Evolutionary conservation across 139 green algal species (phyloP), one percentile per base, ranked within the genome.

Genomic region (Astrephomene gubernaculifera): DNA sequence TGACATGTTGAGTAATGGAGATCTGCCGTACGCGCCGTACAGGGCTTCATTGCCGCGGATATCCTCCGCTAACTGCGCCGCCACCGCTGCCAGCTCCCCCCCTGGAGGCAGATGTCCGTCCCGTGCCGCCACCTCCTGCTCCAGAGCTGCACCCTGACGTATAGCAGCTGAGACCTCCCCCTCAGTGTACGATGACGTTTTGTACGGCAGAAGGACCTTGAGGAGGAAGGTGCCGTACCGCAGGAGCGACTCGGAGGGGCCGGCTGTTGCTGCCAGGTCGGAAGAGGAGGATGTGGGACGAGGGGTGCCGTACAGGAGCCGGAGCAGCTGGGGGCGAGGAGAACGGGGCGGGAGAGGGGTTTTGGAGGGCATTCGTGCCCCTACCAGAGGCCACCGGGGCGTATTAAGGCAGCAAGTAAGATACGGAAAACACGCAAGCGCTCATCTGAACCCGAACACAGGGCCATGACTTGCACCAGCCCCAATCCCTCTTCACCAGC

Each of bases 151-250:
- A 38, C 57, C 87, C 38, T 88, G 69, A 29, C 78, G 75, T 22
- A 88, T 22, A 2, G 52, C 76, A 8, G 45, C 74, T n/a, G 49
- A 33, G 41, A 88, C 52, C 61, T 90, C 87, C 27, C 87, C 86
- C 79, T 87, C 74, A 17, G 79, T 70, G 82, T 76, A 83, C 19
- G 83, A 54, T 24, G 69, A 38, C 22, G 29, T 65, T 52, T 90
- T 82, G 39, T 76, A 81, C 65, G 81, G 81, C 68, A 90, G 87
- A 7, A 27, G 67, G 21, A 73, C 72, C 24, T 70, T 45, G 25
- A 90, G 45, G 19, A 90, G 72, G 33, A 41, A 31, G n/a, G n/a
- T n/a, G n/a, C n/a, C n/a, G n/a, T n/a, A n/a, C n/a, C n/a, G n/a
- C n/a, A n/a, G n/a, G n/a, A n/a, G n/a, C n/a, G n/a, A n/a, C n/a